Percentiles rank a stretch among this genome's conserved stretches.
phyloP scores from a whole-genome alignment of 106 monocot species.

The Acanthochlamys bracteata region DNA sequence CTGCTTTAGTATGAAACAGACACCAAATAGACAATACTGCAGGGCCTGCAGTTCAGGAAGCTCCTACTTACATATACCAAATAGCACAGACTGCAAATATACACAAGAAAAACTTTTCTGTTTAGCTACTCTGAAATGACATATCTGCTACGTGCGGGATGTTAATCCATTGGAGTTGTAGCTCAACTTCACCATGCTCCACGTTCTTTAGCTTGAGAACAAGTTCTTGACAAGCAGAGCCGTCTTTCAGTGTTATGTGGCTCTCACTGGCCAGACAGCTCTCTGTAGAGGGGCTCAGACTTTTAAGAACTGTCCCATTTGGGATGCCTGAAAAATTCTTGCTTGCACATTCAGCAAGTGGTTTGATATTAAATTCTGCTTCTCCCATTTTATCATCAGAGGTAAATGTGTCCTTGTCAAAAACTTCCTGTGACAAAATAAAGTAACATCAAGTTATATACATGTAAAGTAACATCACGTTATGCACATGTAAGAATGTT shows the following conservation, averaged over 20 bases:
- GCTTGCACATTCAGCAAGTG: constrained; percentile 25
- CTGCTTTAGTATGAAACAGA: too few relatives aligned
- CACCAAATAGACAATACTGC: too few relatives aligned
- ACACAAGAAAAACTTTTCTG: too few relatives aligned
- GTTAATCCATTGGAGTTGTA: constrained; percentile 51
- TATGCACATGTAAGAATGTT: too few relatives aligned
- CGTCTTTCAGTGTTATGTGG: constrained; percentile 28
- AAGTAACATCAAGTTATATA: background rate
- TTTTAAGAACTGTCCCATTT: constrained; percentile 28
- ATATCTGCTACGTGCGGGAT: background rate
- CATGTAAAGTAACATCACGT: background rate
- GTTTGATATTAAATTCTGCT: constrained; percentile 40
- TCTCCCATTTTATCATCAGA: constrained; percentile 65
- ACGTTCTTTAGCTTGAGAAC: constrained; percentile 50
- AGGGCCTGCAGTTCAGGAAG: too few relatives aligned
- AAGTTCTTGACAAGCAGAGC: constrained; percentile 30
- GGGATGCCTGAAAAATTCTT: constrained; percentile 26
- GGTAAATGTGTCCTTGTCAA: constrained; percentile 61
- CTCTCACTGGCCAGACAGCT: constrained; percentile 44
- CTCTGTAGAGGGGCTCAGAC: constrained; percentile 21
- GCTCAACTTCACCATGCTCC: constrained; percentile 41
- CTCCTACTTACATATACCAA: too few relatives aligned
- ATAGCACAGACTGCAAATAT: too few relatives aligned
- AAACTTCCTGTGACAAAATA: constrained; percentile 29
- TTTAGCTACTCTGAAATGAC: background rate